A percentile compares a stretch with the other conserved stretches of the same genome.
Evolutionary conservation across 768 basidiomycete species (phyloP).

Genomic region (Wakefieldia striispora): DNA sequence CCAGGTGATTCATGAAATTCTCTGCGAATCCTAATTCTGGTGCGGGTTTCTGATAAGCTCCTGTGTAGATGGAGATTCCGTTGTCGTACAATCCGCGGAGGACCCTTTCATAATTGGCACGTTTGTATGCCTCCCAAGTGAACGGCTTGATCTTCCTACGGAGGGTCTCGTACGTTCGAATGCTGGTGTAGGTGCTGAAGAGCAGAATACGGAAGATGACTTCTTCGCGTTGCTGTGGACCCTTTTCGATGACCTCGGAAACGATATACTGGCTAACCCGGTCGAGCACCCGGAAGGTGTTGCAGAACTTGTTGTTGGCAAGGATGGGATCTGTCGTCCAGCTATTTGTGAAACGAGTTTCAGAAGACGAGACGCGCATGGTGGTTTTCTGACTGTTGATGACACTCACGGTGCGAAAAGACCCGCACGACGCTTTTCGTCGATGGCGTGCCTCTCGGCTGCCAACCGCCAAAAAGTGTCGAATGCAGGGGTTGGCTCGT

Average conservation of each 20-base stretch:
- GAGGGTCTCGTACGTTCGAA: constrained; percentile 70
- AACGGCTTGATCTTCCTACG: constrained; percentile 50
- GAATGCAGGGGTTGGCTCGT: constrained; percentile 51
- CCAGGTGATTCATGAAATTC: constrained; percentile 60
- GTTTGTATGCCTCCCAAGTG: constrained; percentile 59
- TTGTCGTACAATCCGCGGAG: constrained; percentile 40
- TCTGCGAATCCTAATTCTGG: constrained; percentile 50
- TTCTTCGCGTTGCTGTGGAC: constrained; percentile 57
- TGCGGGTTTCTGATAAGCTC: constrained; percentile 70
- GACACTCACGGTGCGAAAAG: constrained; percentile 50
- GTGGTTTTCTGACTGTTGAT: too few species aligned
- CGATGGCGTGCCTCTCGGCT: constrained; percentile 55
- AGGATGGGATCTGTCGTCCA: constrained; percentile 72
- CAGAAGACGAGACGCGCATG: constrained; percentile 9
- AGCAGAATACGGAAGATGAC: constrained; percentile 69
- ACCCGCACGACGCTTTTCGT: constrained; percentile 52
- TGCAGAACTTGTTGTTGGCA: constrained; percentile 59
- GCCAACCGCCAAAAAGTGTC: constrained; percentile 62
- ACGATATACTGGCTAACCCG: constrained; percentile 69
- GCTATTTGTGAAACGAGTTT: constrained; percentile 31
- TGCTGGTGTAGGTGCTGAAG: constrained; percentile 70
- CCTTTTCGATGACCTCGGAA: constrained; percentile 64
- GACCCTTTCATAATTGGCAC: constrained; percentile 50
- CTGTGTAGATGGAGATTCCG: constrained; percentile 57
- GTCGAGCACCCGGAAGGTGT: constrained; percentile 73